phyloP scores from a whole-genome alignment of 1,284 basidiomycete genomes.

The Cryptococcus deneoformans region DNA sequence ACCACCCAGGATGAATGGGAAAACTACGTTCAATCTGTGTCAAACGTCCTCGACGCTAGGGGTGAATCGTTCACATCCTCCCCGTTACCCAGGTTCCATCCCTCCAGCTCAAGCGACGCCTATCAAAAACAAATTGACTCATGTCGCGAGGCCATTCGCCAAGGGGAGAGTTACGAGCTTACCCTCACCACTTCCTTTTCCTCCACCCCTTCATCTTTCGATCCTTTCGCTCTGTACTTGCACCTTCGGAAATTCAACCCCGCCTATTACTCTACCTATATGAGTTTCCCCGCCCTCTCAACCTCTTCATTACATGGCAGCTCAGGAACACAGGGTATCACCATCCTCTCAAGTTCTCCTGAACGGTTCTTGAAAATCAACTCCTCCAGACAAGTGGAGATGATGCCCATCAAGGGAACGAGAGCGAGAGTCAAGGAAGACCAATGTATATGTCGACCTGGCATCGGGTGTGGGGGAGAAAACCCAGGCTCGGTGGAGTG shows the following conservation, averaged over 20 bases:
- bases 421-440: conserved; percentile 38
- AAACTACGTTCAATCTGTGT: conserved; percentile 7
- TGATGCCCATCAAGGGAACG: conserved; percentile 96
- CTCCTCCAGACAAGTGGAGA: conserved; percentile 60
- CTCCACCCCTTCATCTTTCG: conserved; percentile 20
- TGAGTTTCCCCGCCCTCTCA: conserved; percentile 58
- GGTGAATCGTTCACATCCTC: not conserved
- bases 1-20: conserved; percentile 20
- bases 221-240: conserved; percentile 49
- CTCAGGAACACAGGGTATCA: conserved; percentile 56
- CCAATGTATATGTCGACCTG: conserved; percentile 35
- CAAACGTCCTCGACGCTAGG: conserved; percentile 6
- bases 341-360: conserved; percentile 75
- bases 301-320: conserved; percentile 16
- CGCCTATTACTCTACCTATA: conserved; percentile 84
- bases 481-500: conserved; percentile 24
- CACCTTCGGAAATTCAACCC: conserved; percentile 74
- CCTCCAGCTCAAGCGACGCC: conserved; percentile 41
- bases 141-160: conserved; percentile 71
- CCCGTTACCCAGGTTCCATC: conserved; percentile 34
- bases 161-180: conserved; percentile 94
- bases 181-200: conserved; percentile 78
- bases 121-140: conserved; percentile 72
- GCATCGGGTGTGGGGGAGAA: conserved; percentile 21
- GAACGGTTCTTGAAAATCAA: conserved; percentile 91